These are phyloP conservation scores for Tetraselmis chui DNA, from an alignment of 139 green algal species.

Conservation along the genomic window DNA sequence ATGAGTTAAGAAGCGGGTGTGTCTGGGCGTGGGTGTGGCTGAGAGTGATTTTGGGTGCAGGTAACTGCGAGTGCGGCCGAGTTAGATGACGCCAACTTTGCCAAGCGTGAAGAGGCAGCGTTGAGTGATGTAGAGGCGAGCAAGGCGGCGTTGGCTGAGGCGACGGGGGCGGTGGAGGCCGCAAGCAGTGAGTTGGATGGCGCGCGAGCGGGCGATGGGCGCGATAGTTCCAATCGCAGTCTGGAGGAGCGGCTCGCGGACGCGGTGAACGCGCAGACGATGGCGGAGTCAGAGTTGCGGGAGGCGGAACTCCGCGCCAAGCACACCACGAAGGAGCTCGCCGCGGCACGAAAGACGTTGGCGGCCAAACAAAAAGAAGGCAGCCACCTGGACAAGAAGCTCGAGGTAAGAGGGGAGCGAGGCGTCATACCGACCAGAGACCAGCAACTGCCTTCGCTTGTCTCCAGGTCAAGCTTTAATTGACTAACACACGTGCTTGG, in stretches of 20 bases:
- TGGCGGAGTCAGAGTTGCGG: slow-evolving; percentile 54
- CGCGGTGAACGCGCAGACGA: slow-evolving; percentile 51
- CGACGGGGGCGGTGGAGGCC: slow-evolving; percentile 30
- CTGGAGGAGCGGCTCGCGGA: slow-evolving; percentile 72
- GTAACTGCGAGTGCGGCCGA: background rate
- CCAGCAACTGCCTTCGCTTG: no score
- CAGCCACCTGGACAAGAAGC: slow-evolving; percentile 39
- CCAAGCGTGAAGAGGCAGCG: slow-evolving; percentile 7
- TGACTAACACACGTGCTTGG: no score
- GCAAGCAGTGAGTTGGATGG: slow-evolving; percentile 56
- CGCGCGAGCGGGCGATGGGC: slow-evolving; percentile 72
- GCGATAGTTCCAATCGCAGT: slow-evolving; percentile 69
- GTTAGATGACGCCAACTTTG: background rate
- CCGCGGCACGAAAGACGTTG: slow-evolving; percentile 54
- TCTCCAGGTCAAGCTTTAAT: no score
- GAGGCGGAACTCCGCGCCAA: slow-evolving; percentile 55
- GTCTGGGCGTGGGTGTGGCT: no score
- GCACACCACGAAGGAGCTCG: slow-evolving; percentile 78
- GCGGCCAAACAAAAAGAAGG: slow-evolving; percentile 72
- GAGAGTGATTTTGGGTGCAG: no score
- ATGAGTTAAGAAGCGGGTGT: no score
- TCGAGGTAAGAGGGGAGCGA: slow-evolving; percentile 35
- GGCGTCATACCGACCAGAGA: no score
- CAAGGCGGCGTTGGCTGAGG: slow-evolving; percentile 30
- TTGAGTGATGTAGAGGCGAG: slow-evolving; percentile 26